These are phyloP conservation scores for Neofusicoccum laricinum DNA, from an alignment of 2,329 filamentous ascomycete genomes.

Conservation along the genomic window DNA sequence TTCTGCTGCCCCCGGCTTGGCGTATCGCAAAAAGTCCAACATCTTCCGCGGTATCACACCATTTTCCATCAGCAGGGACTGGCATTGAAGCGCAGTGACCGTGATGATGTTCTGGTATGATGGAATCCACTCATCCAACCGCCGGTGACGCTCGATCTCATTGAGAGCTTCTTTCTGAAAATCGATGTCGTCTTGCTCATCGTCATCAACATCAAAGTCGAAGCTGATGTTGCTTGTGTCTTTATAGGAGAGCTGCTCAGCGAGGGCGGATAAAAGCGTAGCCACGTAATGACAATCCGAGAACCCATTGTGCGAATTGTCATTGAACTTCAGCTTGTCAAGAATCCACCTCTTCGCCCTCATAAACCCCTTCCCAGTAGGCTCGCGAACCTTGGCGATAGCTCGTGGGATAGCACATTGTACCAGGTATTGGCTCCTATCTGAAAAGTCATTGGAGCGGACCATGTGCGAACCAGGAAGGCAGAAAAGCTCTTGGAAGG, in stretches of 20 bases:
- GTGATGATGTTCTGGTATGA: slow-evolving; percentile 65
- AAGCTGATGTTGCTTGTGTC: slow-evolving; percentile 23
- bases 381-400: slow-evolving; percentile 74
- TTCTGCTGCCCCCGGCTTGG: slow-evolving; percentile 57
- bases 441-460: slow-evolving; percentile 84
- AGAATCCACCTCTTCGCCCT: slow-evolving; percentile 80
- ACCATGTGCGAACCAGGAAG: slow-evolving; percentile 74
- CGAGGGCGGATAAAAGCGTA: slow-evolving; percentile 66
- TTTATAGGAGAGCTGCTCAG: slow-evolving; percentile 48
- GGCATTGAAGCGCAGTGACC: slow-evolving; percentile 59
- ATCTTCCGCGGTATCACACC: slow-evolving; percentile 52
- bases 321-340: slow-evolving; percentile 87
- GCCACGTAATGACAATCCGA: slow-evolving; percentile 90
- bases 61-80: slow-evolving; percentile 53
- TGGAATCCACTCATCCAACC: slow-evolving; percentile 65
- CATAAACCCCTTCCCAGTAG: slow-evolving; percentile 72
- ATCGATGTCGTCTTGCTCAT: slow-evolving; percentile 50
- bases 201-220: slow-evolving; percentile 49
- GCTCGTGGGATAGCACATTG: slow-evolving; percentile 80
- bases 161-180: slow-evolving; percentile 57
- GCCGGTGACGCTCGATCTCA: slow-evolving; percentile 61
- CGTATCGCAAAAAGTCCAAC: slow-evolving; percentile 61
- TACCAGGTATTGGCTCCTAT: slow-evolving; percentile 80
- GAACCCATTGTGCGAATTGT: slow-evolving; percentile 82
- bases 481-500: slow-evolving; percentile 87